Base-by-base conservation (phyloP, 192 early-diverging fungal genomes). In the Coemansia sp. region DNA sequence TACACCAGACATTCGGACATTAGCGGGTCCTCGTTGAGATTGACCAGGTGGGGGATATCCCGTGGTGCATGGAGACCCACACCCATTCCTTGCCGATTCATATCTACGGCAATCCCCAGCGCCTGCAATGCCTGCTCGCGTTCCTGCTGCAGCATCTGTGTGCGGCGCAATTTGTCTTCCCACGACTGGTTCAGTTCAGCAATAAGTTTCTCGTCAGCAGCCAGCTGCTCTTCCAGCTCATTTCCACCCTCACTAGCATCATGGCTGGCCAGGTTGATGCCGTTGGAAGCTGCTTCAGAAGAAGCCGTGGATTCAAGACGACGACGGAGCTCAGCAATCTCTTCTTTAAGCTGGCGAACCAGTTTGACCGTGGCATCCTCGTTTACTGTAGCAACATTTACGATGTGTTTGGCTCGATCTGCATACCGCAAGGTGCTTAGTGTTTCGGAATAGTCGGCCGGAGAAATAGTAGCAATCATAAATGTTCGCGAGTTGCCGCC, bases 1-100 rank as follows among this genome's bases (percentile, higher is more conserved):
- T 93, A 94, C n/a, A 96, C 82, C 3, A 96, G 77, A 53, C 91
- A 94, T 60, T 96, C 92, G 14, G 88, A 88, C 87, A 91, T 88
- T 13, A 89, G 80, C 45, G 92, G 89, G 62, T 96, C 89, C 62
- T 94, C 92, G 61, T 88, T 92, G 18, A 92, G 82, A 56, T 94
- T 96, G 53, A 96, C 83, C 43, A 96, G 72, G 68, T 96, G 91
- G 21, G 93, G 91, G 31, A 85, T 80, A 30, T 83, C 83, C 46
- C 87, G 85, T 5, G 93, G 91, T 9, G 86, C 83, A 55, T 84
- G 83, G 4, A 94, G 75, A 11, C 91, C 92, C 10, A 91, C 78
- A 18, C 69, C 74, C n/a, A 41, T 3, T 0, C 68, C 74, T n/a
- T 52, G 63, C 19, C 80, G 63, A 57, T 84, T 80, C 40, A 87